These are phyloP conservation scores for Wickerhamiella domercqiae DNA, from an alignment of 805 yeast species.

Conservation along the genomic window DNA sequence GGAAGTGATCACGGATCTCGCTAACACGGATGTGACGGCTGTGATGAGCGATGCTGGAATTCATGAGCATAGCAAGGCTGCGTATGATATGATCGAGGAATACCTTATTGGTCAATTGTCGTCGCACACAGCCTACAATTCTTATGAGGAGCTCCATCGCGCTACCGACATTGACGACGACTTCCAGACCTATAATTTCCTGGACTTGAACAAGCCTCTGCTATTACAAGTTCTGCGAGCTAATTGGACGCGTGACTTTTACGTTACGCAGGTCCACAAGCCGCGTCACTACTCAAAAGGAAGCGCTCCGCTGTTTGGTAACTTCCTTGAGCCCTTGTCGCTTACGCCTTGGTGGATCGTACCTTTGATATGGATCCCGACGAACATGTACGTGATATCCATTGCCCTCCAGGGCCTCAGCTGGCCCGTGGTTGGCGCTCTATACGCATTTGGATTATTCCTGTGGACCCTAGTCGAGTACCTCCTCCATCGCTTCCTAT, in stretches of 20 bases:
- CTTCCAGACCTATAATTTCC: conserved; percentile 60
- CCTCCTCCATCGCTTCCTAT: conserved; percentile 71
- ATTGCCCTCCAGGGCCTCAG: conserved; percentile 39
- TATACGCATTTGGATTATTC: conserved; percentile 68
- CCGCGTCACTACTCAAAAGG: conserved; percentile 98
- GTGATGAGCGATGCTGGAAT: conserved; percentile 57
- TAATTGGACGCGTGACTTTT: conserved; percentile 71
- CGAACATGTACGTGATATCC: conserved; percentile 46
- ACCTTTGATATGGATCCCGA: conserved; percentile 78
- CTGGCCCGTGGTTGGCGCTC: conserved; percentile 18
- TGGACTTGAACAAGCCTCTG: conserved; percentile 73
- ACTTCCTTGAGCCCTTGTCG: conserved; percentile 80
- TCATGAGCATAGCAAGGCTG: conserved; percentile 72
- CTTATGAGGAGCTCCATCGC: conserved; percentile 35
- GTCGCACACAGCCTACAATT: conserved; percentile 42
- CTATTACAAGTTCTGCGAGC: conserved; percentile 65
- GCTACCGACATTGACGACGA: conserved; percentile 69
- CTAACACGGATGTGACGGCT: conserved; percentile 36
- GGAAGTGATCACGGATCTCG: conserved; percentile 32
- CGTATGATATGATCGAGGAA: conserved; percentile 76
- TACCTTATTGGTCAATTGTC: conserved; percentile 60
- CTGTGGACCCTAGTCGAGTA: conserved; percentile 93
- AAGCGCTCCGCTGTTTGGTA: conserved; percentile 90
- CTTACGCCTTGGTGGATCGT: conserved; percentile 91
- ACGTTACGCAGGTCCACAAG: conserved; percentile 90